Evolutionary conservation across 1,139 yeast genomes (phyloP), one percentile per base, ranked within the genome.

Genomic region (Debaryomyces nepalensis): DNA sequence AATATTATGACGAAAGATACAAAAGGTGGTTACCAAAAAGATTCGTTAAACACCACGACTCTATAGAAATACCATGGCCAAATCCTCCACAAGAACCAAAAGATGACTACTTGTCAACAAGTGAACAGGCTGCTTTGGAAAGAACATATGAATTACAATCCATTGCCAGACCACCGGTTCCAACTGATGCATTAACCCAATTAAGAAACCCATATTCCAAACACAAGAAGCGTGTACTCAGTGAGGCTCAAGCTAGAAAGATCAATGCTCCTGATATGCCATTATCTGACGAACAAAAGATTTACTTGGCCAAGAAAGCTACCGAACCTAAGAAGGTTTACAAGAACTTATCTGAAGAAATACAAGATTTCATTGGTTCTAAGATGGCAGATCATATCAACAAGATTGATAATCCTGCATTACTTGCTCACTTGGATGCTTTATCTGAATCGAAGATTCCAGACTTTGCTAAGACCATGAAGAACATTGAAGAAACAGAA

Each of bases 1-100:
- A 70, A 42, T 84, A 86, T 59, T 91, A 78, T 63, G 96, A 90
- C 59, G 81, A 79, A 39, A 81, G 86, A 52, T 83, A 85, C 63
- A 84, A 83, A 61, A 73, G 75, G 57, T 79, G 86, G 75, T 69
- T 89, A 70, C 96, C 96, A 16, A 78, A 78, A 49, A 80, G 98
- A 66, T 79, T 81, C 51, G 89, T 91, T 11, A 80, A 77, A 51
- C 75, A 79, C 52, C 90, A 88, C 54, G 79, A 79, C 32, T 73
- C 77, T 37, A 69, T 88, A 44, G 80, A 81, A 37, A 81, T 91
- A 41, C 97, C 98, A 43, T 91, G 96, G 95, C 98, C 98, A 33
- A 77, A 81, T 50, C 96, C 96, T 2, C 84, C 81, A 26, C 72
- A 75, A 6, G 66, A 70, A n/a, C 57, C 64, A 2, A 77, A 77